Conservation (phyloP, 2,329 filamentous ascomycete genomes). For the Botrytis fragariae region DNA sequence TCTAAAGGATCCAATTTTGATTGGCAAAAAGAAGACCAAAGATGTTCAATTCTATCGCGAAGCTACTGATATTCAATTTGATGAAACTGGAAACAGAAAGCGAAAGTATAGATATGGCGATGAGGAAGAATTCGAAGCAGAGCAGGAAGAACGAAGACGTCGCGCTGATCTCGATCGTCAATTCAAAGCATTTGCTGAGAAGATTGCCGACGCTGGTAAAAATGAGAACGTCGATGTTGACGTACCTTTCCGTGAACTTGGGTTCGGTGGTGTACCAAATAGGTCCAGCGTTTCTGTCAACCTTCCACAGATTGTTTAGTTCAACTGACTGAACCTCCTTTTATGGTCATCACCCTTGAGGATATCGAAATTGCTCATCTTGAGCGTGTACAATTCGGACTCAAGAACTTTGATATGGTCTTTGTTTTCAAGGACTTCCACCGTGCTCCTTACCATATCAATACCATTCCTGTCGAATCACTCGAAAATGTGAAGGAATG, state of each 20-base stretch:
- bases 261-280: slow-evolving; percentile 94
- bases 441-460: slow-evolving; percentile 87
- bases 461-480: slow-evolving; percentile 95
- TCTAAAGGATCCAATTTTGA: slow-evolving; percentile 95
- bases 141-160: slow-evolving; percentile 91
- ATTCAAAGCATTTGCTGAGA: slow-evolving; percentile 95
- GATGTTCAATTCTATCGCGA: slow-evolving; percentile 98
- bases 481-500: slow-evolving; percentile 97
- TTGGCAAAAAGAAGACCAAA: slow-evolving; percentile 97
- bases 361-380: slow-evolving; percentile 96
- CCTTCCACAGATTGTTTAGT: slow-evolving; percentile 96
- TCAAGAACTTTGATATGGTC: slow-evolving; percentile 99
- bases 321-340: slow-evolving; percentile 93
- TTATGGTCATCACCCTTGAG: slow-evolving; percentile 90
- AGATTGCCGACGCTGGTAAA: slow-evolving; percentile 92
- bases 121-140: slow-evolving; percentile 97
- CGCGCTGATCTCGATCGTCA: slow-evolving; percentile 90
- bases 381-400: slow-evolving; percentile 91
- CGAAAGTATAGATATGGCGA: slow-evolving; percentile 97
- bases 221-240: slow-evolving; percentile 90
- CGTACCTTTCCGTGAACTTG: slow-evolving; percentile 93
- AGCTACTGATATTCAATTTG: slow-evolving; percentile 97
- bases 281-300: slow-evolving; percentile 92
- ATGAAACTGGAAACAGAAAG: slow-evolving; percentile 97
- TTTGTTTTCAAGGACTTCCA: slow-evolving; percentile 98